Evolutionary conservation across 352 stramenopile species (phyloP).

Genomic region (Phytophthora quininea): DNA sequence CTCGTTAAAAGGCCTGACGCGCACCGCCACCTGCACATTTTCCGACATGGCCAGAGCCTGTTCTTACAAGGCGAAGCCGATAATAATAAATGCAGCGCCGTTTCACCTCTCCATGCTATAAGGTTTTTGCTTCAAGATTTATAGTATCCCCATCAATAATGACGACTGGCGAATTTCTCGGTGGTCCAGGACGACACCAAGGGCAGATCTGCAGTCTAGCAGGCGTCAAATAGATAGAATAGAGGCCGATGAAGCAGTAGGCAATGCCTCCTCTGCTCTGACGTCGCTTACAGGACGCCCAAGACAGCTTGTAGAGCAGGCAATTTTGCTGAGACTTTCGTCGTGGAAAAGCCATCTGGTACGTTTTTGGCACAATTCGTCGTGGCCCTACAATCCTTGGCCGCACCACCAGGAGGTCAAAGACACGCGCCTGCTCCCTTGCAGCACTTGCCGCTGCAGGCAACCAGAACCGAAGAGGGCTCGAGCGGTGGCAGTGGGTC

Average conservation of each 20-base stretch:
- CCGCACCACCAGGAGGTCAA: conserved; percentile 29
- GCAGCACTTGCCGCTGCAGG: not conserved
- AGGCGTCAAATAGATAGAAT: no score
- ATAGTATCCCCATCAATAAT: not conserved
- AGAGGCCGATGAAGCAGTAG: no score
- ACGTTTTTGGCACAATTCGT: not conserved
- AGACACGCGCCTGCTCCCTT: conserved; percentile 18
- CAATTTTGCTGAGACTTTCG: not conserved
- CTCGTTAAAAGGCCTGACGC: conserved; percentile 84
- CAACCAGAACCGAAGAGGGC: conserved; percentile 33
- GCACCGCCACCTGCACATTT: conserved; percentile 86
- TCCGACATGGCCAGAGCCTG: conserved; percentile 56
- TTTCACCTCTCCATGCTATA: no score
- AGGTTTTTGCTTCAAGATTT: not conserved
- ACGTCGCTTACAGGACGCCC: no score
- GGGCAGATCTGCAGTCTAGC: no score
- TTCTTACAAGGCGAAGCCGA: not conserved
- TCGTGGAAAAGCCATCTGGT: not conserved
- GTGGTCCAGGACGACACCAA: not conserved
- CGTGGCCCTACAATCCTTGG: conserved; percentile 21
- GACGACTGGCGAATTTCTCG: not conserved
- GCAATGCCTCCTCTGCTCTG: no score
- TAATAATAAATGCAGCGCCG: no score
- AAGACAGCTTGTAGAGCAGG: no score
- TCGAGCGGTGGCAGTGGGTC: conserved; percentile 37